Percentiles rank a stretch among this genome's conserved stretches.
These are phyloP conservation scores for Agaricus sinodeliciosus DNA, from an alignment of 768 basidiomycete genomes.

Conservation along the genomic window DNA sequence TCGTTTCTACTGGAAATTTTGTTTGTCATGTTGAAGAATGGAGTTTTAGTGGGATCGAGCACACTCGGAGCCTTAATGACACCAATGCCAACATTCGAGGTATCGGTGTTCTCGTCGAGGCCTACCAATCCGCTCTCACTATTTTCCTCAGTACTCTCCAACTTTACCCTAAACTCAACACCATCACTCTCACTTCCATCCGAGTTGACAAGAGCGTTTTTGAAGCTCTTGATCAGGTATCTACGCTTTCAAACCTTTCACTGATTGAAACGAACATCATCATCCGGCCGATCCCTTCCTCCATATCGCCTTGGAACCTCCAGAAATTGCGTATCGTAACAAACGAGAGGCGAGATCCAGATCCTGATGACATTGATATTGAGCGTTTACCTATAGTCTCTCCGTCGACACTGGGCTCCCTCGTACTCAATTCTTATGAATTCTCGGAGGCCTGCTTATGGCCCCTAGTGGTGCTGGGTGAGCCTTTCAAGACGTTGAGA, in stretches of 20 bases:
- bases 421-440: conserved; percentile 3
- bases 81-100: conserved; percentile 9
- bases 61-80: conserved; percentile 3
- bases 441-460: conserved; percentile 7
- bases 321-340: conserved; percentile 4
- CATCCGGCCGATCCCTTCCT: background rate
- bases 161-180: conserved; percentile 7
- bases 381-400: background rate
- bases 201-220: conserved; percentile 5
- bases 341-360: background rate
- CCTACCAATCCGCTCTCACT: conserved; percentile 7
- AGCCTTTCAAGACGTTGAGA: background rate
- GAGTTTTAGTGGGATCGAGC: conserved; percentile 9
- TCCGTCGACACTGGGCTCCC: background rate
- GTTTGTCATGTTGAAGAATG: conserved; percentile 9
- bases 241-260: conserved; percentile 1
- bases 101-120: conserved; percentile 4
- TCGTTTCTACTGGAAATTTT: conserved; percentile 4
- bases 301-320: conserved; percentile 1
- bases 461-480: background rate
- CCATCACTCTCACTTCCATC: conserved; percentile 9
- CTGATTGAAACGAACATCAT: conserved; percentile 7
- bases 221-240: conserved; percentile 3
- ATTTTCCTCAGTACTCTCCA: conserved; percentile 6
- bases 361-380: background rate